Evolutionary conservation across 106 monocot genomes (phyloP), one percentile per base, ranked within the genome.

Genomic region (Allium sativum): DNA sequence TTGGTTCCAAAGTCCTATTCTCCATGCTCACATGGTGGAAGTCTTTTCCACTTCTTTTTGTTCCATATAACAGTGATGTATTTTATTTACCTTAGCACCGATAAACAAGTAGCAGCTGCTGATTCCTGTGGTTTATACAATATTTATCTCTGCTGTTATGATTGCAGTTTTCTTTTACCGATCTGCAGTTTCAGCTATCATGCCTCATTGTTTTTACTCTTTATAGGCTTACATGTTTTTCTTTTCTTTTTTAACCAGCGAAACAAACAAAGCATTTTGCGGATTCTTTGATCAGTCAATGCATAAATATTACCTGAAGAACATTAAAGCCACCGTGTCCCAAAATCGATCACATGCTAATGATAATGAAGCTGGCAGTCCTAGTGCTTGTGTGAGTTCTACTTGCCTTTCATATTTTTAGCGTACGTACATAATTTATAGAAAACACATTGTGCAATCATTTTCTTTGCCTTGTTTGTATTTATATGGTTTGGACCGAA

Each of bases 181-280:
- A 13, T 3, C 31, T 31, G 5, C 58, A 9, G 4, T 44, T 60
- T n/a, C 40, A n/a, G 16, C 10, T 7, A 6, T 17, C 16, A 0
- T 42, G 16, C 56, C 5, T 58, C 42, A 11, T 11, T 40, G 16
- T 43, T 15, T 59, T 13, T 58, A 13, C 22, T 58, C 40, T 57
- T 44, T 18, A 16, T 44, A 31, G 31, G 31, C 31, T 31, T 31
- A 5, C 31, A 31, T 31, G 31, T 31, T 3, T 31, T 31, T 31
- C 1, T 31, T 31, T 31, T 31, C 5, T 31, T 0, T 31, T 73
- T 65, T 65, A 45, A 66, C 15, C 72, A 95, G 96, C 66, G 90
- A 96, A 67, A 73, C 72, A 61, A 96, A 96, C 69, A 96, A 96
- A 62, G 96, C 96, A 21, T 91, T 79, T 40, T 84, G 90, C 79